phyloP scores from a whole-genome alignment of 2,329 filamentous ascomycete species.

The Didymella sp. region DNA sequence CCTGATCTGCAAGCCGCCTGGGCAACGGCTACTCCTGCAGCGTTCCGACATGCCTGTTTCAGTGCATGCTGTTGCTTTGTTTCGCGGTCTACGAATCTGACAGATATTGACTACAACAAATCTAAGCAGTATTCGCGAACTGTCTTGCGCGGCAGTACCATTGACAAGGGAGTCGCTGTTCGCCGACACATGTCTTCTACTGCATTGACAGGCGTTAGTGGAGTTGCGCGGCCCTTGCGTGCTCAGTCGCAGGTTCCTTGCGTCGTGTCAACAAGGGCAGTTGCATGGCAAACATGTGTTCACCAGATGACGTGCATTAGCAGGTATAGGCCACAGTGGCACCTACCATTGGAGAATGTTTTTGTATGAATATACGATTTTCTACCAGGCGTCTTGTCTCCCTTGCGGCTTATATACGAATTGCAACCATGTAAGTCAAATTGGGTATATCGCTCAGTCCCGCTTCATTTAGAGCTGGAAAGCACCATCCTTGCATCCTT shows the following conservation, averaged over 20 bases:
- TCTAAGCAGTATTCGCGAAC: too few species aligned
- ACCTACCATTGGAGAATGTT: background rate
- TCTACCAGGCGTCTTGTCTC: background rate
- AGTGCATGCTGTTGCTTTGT: background rate
- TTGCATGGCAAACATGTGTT: conserved; percentile 9
- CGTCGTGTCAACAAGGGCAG: background rate
- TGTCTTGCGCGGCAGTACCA: background rate
- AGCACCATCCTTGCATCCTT: background rate
- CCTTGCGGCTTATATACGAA: background rate
- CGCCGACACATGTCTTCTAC: conserved; percentile 9
- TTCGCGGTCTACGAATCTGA: background rate
- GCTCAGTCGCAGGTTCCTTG: background rate
- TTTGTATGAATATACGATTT: background rate
- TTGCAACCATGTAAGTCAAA: background rate
- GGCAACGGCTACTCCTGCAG: background rate
- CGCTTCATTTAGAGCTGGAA: background rate
- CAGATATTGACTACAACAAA: too few species aligned
- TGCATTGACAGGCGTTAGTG: background rate
- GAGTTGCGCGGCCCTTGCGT: background rate
- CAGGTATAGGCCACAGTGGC: background rate
- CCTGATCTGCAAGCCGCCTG: conserved; percentile 6
- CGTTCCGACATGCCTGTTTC: background rate
- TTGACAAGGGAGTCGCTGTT: background rate
- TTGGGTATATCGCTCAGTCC: conserved; percentile 1
- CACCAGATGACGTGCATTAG: background rate